Percentiles rank a stretch among this genome's conserved stretches.
Evolutionary conservation across 1,284 basidiomycete genomes (phyloP).

Genomic region (Vanrija pseudolonga): DNA sequence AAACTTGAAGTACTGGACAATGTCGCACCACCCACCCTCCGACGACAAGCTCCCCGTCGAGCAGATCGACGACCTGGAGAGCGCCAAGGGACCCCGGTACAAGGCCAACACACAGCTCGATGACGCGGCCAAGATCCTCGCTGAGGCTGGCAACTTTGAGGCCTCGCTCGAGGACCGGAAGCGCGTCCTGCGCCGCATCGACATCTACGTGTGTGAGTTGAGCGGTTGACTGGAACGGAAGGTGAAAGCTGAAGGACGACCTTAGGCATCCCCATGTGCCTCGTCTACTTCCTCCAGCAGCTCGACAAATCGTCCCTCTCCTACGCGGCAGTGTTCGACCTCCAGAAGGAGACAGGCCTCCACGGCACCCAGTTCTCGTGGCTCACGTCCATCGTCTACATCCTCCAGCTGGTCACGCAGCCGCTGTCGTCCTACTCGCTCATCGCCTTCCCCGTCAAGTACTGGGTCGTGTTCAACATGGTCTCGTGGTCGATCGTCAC

Average conservation of each 20-base stretch:
- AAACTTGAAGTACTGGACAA: neutral
- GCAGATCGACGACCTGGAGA: neutral
- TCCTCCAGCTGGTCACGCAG: conserved; percentile 24
- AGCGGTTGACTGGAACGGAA: neutral
- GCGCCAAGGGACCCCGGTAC: neutral
- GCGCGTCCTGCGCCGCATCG: conserved; percentile 10
- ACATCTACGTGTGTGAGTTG: conserved; percentile 14
- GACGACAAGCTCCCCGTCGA: conserved; percentile 9
- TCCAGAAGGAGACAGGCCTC: conserved; percentile 13
- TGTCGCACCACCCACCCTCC: neutral
- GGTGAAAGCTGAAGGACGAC: neutral
- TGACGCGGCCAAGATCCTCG: conserved; percentile 12
- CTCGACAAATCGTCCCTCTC: conserved; percentile 45
- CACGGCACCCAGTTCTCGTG: conserved; percentile 23
- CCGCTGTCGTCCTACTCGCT: conserved; percentile 22
- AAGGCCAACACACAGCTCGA: conserved; percentile 13
- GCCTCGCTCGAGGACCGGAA: conserved; percentile 7
- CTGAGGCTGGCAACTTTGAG: conserved; percentile 11
- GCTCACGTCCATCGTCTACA: conserved; percentile 24
- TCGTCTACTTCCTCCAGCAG: conserved; percentile 35
- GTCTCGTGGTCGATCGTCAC: conserved; percentile 32
- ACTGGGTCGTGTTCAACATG: conserved; percentile 11
- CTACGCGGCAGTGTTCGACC: conserved; percentile 43
- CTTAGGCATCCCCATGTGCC: conserved; percentile 31
- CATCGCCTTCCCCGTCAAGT: conserved; percentile 24